phyloP scores from a whole-genome alignment of 2,329 filamentous ascomycete genomes.

The Venturia pyrina region DNA sequence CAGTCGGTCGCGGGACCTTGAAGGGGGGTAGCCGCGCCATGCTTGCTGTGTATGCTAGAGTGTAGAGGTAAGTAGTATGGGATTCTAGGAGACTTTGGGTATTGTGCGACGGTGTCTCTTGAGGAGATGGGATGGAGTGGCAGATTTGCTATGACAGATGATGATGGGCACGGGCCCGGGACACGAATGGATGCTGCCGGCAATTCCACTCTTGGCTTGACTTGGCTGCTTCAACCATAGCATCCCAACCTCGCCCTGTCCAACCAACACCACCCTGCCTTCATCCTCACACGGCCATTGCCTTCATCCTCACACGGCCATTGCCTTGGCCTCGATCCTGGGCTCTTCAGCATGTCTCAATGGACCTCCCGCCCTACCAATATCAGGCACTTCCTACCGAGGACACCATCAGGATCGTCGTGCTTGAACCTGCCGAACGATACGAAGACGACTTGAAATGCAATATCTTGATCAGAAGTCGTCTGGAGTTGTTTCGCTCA shows the following conservation, averaged over 20 bases:
- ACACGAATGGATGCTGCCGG: not conserved
- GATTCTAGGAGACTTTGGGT: not conserved
- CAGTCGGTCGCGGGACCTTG: conserved; percentile 6
- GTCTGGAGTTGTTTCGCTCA: not conserved
- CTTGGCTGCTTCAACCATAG: not conserved
- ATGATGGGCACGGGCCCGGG: not conserved
- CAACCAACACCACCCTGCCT: not conserved
- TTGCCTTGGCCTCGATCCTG: not conserved
- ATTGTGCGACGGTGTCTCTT: not conserved
- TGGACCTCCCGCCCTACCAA: not conserved
- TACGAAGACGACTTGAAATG: not conserved
- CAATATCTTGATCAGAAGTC: not conserved
- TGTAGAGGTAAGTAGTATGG: not conserved
- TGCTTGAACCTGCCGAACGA: not conserved
- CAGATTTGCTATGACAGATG: not conserved
- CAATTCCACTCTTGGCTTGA: not conserved
- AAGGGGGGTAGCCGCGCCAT: not conserved
- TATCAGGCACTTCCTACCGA: not conserved
- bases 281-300: not conserved
- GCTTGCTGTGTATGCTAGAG: not conserved
- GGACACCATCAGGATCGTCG: not conserved
- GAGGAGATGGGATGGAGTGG: not conserved
- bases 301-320: not conserved
- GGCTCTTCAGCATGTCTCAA: not conserved
- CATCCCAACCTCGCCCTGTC: not conserved